Evolutionary conservation across 441 rosid genomes (phyloP).

Genomic region (Gossypium trilobum): DNA sequence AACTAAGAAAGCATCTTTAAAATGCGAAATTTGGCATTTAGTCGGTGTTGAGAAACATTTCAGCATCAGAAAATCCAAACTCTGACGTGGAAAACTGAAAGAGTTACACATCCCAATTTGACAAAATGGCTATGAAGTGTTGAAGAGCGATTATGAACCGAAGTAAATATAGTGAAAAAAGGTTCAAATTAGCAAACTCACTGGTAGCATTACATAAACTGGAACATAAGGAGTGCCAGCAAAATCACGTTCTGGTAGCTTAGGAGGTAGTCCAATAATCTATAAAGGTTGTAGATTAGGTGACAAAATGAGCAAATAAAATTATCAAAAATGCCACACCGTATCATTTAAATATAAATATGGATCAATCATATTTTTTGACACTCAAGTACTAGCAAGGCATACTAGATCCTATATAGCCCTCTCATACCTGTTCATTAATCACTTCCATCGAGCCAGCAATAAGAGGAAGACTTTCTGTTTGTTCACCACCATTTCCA

Average conservation of each 20-base stretch:
- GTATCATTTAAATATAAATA: background rate
- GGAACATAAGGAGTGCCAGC: constrained; percentile 71
- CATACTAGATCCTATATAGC: background rate
- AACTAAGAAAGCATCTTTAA: constrained; percentile 4
- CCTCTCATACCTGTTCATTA: constrained; percentile 62
- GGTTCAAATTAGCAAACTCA: constrained; percentile 30
- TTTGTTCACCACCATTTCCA: constrained; percentile 48
- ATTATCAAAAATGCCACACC: background rate
- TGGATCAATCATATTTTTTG: constrained; percentile 7
- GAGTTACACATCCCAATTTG: background rate
- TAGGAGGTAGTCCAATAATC: constrained; percentile 47
- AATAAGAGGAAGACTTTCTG: constrained; percentile 35
- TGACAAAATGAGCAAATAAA: constrained; percentile 14
- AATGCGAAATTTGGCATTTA: background rate
- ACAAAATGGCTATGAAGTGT: constrained; percentile 2
- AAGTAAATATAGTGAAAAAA: background rate
- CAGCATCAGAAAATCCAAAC: constrained; percentile 9
- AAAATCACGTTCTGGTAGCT: constrained; percentile 66
- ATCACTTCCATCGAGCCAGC: constrained; percentile 45
- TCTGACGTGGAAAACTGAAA: background rate
- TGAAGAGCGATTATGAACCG: background rate
- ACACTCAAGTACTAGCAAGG: background rate
- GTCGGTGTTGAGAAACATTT: background rate
- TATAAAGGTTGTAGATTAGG: constrained; percentile 23
- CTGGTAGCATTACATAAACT: constrained; percentile 92